These are phyloP conservation scores for Dillenia turbinata DNA, from an alignment of 164 flowering plant species.

Conservation along the genomic window DNA sequence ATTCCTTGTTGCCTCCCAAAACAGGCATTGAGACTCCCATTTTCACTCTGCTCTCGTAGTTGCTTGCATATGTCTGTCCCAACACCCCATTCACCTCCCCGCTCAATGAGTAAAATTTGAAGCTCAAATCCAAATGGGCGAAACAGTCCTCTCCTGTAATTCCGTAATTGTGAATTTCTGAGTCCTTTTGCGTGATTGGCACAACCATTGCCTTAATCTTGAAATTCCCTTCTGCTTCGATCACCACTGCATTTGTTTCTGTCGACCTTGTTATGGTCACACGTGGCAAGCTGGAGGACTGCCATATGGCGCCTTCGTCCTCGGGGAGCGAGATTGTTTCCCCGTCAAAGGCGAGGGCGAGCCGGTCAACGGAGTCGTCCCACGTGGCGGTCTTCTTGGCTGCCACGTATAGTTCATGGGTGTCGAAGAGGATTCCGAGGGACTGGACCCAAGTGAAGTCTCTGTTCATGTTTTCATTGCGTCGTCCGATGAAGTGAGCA, in stretches of 20 bases:
- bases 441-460: slow-evolving; percentile 75
- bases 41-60: slow-evolving; percentile 48
- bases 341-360: slow-evolving; percentile 35
- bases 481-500: slow-evolving; percentile 51
- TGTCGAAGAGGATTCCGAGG: slow-evolving; percentile 38
- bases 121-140: slow-evolving; percentile 65
- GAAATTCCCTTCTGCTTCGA: slow-evolving; percentile 40
- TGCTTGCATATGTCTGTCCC: slow-evolving; percentile 43
- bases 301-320: slow-evolving; percentile 36
- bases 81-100: slow-evolving; percentile 46
- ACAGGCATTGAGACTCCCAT: slow-evolving; percentile 49
- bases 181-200: slow-evolving; percentile 53
- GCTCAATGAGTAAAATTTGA: slow-evolving; percentile 50
- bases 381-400: slow-evolving; percentile 51
- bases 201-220: slow-evolving; percentile 55
- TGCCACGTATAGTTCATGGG: slow-evolving; percentile 38
- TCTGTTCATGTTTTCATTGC: slow-evolving; percentile 20
- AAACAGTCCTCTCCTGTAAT: slow-evolving; percentile 54
- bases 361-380: slow-evolving; percentile 46
- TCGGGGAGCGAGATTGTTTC: slow-evolving; percentile 28
- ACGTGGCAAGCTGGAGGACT: slow-evolving; percentile 10
- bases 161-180: slow-evolving; percentile 48
- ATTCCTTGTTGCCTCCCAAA: slow-evolving; percentile 51
- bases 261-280: slow-evolving; percentile 24
- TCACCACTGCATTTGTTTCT: slow-evolving; percentile 25